phyloP scores from a whole-genome alignment of 495 filamentous ascomycete species.

The Bryoglossum gracile region DNA sequence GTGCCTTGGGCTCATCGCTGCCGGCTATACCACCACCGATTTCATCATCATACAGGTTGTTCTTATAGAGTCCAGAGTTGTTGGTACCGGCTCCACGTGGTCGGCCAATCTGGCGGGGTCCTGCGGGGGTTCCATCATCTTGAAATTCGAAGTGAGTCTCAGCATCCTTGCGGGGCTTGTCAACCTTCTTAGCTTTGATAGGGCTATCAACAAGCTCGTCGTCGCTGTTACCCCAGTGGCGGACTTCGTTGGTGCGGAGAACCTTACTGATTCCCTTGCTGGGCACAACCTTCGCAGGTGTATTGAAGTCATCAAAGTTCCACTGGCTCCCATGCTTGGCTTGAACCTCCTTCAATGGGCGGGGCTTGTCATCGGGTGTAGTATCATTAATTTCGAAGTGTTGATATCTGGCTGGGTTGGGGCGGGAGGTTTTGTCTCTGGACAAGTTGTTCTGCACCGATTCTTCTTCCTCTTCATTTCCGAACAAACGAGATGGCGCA shows the following conservation, averaged over 20 bases:
- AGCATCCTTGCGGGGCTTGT: constrained; percentile 68
- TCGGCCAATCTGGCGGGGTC: constrained; percentile 23
- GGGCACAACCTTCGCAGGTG: constrained; percentile 60
- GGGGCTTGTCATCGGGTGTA: constrained; percentile 35
- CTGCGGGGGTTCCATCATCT: constrained; percentile 44
- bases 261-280: constrained; percentile 35
- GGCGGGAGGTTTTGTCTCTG: constrained; percentile 44
- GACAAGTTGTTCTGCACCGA: constrained; percentile 28
- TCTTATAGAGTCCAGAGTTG: constrained; percentile 66
- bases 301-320: constrained; percentile 80
- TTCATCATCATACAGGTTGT: constrained; percentile 58
- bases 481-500: constrained; percentile 63
- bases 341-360: constrained; percentile 32
- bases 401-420: constrained; percentile 65
- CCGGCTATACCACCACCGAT: constrained; percentile 39
- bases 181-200: constrained; percentile 43
- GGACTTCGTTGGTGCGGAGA: constrained; percentile 49
- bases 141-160: constrained; percentile 71
- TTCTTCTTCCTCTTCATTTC: constrained; percentile 38
- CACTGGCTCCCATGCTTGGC: constrained; percentile 65
- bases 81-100: constrained; percentile 48
- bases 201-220: constrained; percentile 54
- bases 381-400: constrained; percentile 82
- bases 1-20: constrained; percentile 55
- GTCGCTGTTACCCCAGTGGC: constrained; percentile 67